Evolutionary conservation across 2,329 filamentous ascomycete genomes (phyloP), one percentile per base, ranked within the genome.

Genomic region (Stenocarpella maydis): DNA sequence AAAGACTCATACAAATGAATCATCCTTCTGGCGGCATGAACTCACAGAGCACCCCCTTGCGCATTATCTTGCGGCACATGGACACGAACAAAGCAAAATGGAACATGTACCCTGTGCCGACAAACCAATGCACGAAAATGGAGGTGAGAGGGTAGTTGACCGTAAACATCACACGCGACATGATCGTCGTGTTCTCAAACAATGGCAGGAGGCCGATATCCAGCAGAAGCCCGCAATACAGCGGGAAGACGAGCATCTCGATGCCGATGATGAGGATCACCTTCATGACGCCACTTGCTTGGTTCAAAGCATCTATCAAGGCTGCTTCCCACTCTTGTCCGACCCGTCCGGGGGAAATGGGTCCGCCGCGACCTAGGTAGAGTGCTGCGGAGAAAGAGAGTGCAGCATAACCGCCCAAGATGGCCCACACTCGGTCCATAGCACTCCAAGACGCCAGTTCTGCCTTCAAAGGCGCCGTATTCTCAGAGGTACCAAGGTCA

Each of bases 51-150:
- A 99, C 96, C 64, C 96, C 96, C 74, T 90, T 94, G 72, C 96
- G 91, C 91, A 99, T 93, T 70, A 98, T 97, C 82, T 97, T 98
- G 72, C 96, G 91, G 80, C 96, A 99, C 95, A 99, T 98, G 68
- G 95, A 97, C 21, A 99, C 96, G 78, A 99, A 99, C 3, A 99
- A 87, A 6, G 96, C 96, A 78, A 99, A 99, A 78, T 99, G 96
- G 82, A 99, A 99, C 97, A 99, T 99, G 80, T 99, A 99, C 72
- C 95, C 97, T 4, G 96, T 99, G 60, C 96, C 96, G 68, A 98
- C 91, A 77, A 99, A 99, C 96, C 96, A 99, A 79, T 99, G 96
- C 65, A 98, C 92, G 78, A 99, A 99, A 17, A 97, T 89, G 17
- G 95, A 97, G 0, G 94, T 98, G 73, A 95, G 87, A 0, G 96